Base-by-base conservation (phyloP, 2,329 filamentous ascomycete genomes). In the Phyllosticta capitalensis region DNA sequence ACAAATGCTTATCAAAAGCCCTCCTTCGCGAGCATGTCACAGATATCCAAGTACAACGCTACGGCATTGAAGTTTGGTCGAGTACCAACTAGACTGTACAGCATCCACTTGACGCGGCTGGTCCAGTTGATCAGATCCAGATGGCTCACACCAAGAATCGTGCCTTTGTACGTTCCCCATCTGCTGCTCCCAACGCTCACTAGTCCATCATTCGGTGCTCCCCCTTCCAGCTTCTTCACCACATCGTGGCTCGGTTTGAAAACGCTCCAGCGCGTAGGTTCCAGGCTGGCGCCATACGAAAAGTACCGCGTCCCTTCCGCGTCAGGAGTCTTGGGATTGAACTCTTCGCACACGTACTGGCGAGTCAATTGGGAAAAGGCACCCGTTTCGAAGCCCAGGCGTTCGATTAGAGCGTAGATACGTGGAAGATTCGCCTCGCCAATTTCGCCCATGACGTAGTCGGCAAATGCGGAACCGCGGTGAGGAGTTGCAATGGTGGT, bases 91-190 rank as follows among this genome's bases (percentile, higher is more conserved):
- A 85, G 65, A 61, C 79, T 75, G 68, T 80, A 83, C 54, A 82
- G 74, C 60, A 81, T 75, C 79, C 81, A 83, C 64, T 83, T 80
- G 45, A 85, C 65, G 28, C 82, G 74, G 63, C 85, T 86, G 26
- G 81, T 83, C 83, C 83, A 86, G 64, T 86, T 86, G 69, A 86
- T 86, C 62, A 86, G 67, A 64, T 86, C 83, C 53, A 86, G 68
- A 71, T 86, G 83, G 67, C 80, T 84, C 61, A 85, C 83, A 3
- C 81, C 81, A n/a, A 83, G 74, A 55, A 86, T 67, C 1, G 83
- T 86, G 26, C 83, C 83, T 67, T 84, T 82, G 65, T 86, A 86
- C 9, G 76, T 75, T 33, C 83, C 83, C 83, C 83, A 86, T 62
- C 73, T 76, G 65, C 80, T 81, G 62, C 82, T 85, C 3, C 74